These are phyloP conservation scores for Centrapalus pauciflorus DNA, from an alignment of 129 eudicot genomes.

Conservation along the genomic window DNA sequence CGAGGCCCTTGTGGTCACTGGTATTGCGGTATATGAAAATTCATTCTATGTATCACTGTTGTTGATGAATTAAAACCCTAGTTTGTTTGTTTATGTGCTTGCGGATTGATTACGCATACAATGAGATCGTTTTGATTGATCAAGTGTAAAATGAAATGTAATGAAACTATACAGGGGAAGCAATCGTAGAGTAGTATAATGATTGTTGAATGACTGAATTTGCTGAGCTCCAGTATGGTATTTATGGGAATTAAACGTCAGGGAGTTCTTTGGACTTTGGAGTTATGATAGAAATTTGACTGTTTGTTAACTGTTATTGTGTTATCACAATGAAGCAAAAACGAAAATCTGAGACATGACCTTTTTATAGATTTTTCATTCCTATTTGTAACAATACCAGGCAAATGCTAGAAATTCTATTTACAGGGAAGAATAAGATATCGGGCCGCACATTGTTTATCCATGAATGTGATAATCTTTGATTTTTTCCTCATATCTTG, in stretches of 20 bases:
- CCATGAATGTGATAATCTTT: background rate
- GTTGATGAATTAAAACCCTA: slow-evolving; percentile 4
- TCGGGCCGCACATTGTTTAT: background rate
- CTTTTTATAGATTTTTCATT: too few relatives aligned
- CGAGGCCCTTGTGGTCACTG: slow-evolving; percentile 68
- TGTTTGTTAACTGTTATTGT: background rate
- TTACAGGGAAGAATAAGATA: background rate
- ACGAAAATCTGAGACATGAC: background rate
- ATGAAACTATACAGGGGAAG: background rate
- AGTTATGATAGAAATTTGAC: background rate
- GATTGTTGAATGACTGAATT: background rate
- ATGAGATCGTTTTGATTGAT: background rate
- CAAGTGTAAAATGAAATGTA: background rate
- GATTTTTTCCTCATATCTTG: background rate
- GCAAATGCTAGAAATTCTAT: background rate
- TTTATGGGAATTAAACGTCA: background rate
- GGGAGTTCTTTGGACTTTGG: background rate
- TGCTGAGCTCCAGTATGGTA: background rate
- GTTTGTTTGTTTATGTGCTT: background rate
- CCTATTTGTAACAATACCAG: background rate
- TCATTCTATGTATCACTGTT: background rate
- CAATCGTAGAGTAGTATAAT: background rate
- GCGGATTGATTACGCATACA: background rate
- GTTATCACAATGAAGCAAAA: background rate
- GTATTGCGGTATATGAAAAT: slow-evolving; percentile 47